Base-by-base conservation (phyloP, 306 rosid genomes). In the Crataegus laevigata region DNA sequence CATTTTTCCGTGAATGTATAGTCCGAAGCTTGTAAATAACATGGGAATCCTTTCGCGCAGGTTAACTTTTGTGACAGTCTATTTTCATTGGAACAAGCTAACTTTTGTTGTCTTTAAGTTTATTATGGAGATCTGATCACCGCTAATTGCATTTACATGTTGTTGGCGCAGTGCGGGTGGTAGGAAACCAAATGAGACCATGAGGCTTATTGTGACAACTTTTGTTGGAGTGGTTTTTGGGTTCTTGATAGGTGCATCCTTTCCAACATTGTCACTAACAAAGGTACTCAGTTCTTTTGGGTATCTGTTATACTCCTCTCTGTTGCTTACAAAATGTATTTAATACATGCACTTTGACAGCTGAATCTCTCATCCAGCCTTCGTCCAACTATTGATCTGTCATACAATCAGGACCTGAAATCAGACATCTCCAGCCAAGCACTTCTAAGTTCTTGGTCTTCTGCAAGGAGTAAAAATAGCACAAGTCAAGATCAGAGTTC, bases 21-120 rank as follows among this genome's bases (percentile, higher is more conserved):
- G 50, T 79, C 81, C 69, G 88, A 81, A 80, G 79, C 79, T 78
- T 77, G 78, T 90, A 85, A 80, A 87, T 82, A 80, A 55, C 78
- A 96, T 96, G 99, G 98, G 96, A 77, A 89, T 82, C 69, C 69
- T 80, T 83, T 74, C 87, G 21, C 99, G 98, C 90, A 89, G 98
- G 99, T 92, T 66, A 74, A 24, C 54, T 45, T 76, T 72, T 59
- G 17, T 69, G 73, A 76, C 67, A 50, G 58, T 42, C 58, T 69
- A 73, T 65, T 78, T 79, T 68, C 67, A n/a, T 68, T 32, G 9
- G 42, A 43, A 82, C 28, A 36, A 25, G 22, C 11, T 8, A 4
- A 40, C 45, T 34, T 25, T 75, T 77, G 13, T 68, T 67, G 32
- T 76, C 25, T 69, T 47, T 54, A 21, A 25, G 26, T 21, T 77